Evolutionary conservation across 1,139 yeast genomes (phyloP), one percentile per base, ranked within the genome.

Genomic region (Protomyces macrosporus): DNA sequence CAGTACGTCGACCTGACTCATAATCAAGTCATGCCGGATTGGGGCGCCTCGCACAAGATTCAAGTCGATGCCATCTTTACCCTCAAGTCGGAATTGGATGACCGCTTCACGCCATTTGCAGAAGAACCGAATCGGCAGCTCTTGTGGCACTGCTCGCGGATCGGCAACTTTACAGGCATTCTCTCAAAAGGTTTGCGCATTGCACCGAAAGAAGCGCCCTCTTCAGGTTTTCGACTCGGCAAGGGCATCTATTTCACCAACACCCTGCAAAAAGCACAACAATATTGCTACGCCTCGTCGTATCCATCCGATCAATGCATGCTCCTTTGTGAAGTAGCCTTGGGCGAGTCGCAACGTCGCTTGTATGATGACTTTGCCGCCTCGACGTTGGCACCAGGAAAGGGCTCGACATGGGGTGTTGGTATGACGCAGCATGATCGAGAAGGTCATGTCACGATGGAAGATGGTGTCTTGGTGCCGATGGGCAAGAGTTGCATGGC

Each of bases 181-280:
- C 36, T 56, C 6, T 50, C 55, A n/a, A 42, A 37, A 36, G 60
- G 60, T 6, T 48, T 56, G 3, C 60, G 60, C 7, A 56, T 56
- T 23, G 60, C 60, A 6, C 60, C 60, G 14, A 34, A 14, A 5
- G 60, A 56, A 33, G 60, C 60, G n/a, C 60, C 60, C 3, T 48
- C 52, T 7, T 48, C 54, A 4, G 60, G 60, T 3, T 56, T 48
- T 36, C 30, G 60, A n/a, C 55, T 56, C 32, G 60, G 60, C 42
- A 56, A 56, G 35, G 60, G 60, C 16, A 48, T 56, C 54, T 56
- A 56, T 32, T 56, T 56, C 35, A n/a, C 60, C 32, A 53, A 56
- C 35, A 48, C 60, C 1, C 32, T 56, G 9, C 35, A 39, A n/a
- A 56, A 56, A 30, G 51, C 60, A 5, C 51, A 53, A 42, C 37